These are phyloP conservation scores for Botrytis galanthina DNA, from an alignment of 2,329 filamentous ascomycete genomes.

Conservation along the genomic window DNA sequence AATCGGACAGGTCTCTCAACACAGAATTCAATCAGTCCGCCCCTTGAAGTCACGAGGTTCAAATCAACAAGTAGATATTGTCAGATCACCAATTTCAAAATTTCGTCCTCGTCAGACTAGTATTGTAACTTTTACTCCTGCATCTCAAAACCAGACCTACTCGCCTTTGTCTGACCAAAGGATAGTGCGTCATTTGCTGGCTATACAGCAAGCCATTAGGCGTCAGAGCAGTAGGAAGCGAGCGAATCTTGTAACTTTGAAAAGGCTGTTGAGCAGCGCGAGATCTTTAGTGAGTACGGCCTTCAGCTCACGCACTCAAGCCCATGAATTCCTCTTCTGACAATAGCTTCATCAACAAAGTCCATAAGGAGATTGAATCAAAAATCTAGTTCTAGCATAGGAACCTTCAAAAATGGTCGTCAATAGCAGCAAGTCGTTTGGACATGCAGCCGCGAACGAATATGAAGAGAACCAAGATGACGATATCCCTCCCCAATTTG, in stretches of 20 bases:
- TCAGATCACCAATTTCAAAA: background rate
- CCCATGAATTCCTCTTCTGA: background rate
- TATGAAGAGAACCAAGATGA: slow-evolving; percentile 2
- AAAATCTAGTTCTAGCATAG: background rate
- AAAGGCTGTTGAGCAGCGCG: background rate
- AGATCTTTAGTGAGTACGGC: background rate
- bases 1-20: background rate
- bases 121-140: background rate
- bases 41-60: background rate
- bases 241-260: background rate
- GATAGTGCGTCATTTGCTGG: background rate
- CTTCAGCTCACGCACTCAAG: background rate
- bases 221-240: background rate
- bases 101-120: background rate
- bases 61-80: background rate
- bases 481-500: slow-evolving; percentile 25
- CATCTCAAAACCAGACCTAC: background rate
- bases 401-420: background rate
- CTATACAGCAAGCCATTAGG: background rate
- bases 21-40: background rate
- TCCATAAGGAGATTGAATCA: background rate
- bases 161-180: background rate
- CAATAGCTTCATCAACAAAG: background rate
- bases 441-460: background rate
- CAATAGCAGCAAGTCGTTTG: slow-evolving; percentile 7